phyloP scores from a whole-genome alignment of 2,329 filamentous ascomycete genomes.

The Pseudocercospora fijiensis region DNA sequence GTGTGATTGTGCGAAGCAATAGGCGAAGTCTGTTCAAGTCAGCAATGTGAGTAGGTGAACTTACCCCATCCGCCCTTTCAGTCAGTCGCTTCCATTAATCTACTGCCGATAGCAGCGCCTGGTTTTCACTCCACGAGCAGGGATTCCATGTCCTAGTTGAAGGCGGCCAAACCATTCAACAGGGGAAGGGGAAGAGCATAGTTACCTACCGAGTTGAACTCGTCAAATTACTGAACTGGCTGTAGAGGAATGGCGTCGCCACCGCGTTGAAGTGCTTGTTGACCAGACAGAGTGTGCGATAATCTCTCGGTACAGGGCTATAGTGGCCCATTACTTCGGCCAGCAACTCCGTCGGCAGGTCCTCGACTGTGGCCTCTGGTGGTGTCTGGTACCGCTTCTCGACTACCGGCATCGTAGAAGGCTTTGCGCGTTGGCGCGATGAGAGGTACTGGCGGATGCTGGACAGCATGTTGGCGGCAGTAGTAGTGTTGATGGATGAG shows the following conservation, averaged over 20 bases:
- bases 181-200: not conserved
- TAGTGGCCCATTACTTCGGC: not conserved
- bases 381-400: not conserved
- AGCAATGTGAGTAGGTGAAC: not conserved
- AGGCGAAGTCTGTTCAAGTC: not conserved
- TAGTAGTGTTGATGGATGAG: not conserved
- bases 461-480: not conserved
- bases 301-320: not conserved
- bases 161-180: not conserved
- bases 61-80: not conserved
- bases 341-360: constrained; percentile 10
- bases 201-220: not conserved
- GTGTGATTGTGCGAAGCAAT: constrained; percentile 3
- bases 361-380: not conserved
- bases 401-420: not conserved
- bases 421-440: not conserved
- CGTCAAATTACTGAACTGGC: not conserved
- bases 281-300: not conserved
- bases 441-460: not conserved
- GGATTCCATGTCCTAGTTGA: not conserved
- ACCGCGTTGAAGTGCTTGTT: not conserved
- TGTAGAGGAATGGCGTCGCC: not conserved
- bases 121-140: not conserved
- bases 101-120: not conserved
- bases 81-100: not conserved